Percentiles rank a stretch among this genome's conserved stretches.
These are phyloP conservation scores for Glycine soja DNA, from an alignment of 306 rosid species.

Conservation along the genomic window DNA sequence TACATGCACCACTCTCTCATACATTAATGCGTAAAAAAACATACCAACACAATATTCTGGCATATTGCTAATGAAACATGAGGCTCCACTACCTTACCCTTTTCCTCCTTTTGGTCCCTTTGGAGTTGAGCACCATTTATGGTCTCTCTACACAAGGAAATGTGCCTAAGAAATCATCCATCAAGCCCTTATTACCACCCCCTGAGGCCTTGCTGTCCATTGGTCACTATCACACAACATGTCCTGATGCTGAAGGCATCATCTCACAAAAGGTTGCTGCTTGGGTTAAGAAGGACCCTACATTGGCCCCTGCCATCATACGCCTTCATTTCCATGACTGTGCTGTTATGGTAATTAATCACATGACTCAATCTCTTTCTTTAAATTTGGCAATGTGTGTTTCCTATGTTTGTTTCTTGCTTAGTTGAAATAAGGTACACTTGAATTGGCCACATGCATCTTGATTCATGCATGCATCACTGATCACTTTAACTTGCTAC, in stretches of 20 bases:
- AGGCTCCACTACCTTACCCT: slow-evolving; percentile 44
- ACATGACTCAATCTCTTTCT: slow-evolving; percentile 32
- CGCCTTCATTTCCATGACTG: slow-evolving; percentile 91
- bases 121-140: slow-evolving; percentile 43
- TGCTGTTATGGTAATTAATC: slow-evolving; percentile 64
- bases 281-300: slow-evolving; percentile 70
- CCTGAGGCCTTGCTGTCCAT: slow-evolving; percentile 59
- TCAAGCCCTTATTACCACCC: too few relatives aligned
- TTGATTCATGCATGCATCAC: background rate
- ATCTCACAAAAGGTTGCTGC: slow-evolving; percentile 65
- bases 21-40: slow-evolving; percentile 17
- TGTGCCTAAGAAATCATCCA: background rate
- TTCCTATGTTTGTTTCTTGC: background rate
- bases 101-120: slow-evolving; percentile 49
- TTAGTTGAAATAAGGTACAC: too few relatives aligned
- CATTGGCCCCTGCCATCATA: slow-evolving; percentile 76
- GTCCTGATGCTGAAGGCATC: slow-evolving; percentile 79
- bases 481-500: background rate
- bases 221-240: slow-evolving; percentile 57
- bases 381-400: background rate
- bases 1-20: slow-evolving; percentile 43
- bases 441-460: background rate
- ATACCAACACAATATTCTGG: slow-evolving; percentile 13
- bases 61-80: slow-evolving; percentile 49
- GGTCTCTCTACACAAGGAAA: slow-evolving; percentile 25